Conservation (phyloP, 345 rosid genomes). For the Microcos paniculata region DNA sequence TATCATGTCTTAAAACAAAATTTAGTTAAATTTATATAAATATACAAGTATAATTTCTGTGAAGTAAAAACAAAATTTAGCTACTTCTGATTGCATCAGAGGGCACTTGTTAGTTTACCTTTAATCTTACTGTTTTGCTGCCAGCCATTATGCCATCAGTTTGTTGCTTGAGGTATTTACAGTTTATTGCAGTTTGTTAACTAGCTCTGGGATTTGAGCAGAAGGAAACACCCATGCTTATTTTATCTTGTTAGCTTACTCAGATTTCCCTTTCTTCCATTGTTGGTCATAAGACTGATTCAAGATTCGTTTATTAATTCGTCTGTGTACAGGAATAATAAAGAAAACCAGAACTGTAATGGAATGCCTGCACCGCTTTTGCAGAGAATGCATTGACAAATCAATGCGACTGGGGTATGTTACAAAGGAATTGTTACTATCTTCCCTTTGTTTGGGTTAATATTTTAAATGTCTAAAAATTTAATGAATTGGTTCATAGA, state of each 20-base stretch:
- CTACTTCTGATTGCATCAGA: background rate
- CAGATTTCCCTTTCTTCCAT: background rate
- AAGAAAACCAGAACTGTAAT: slow-evolving; percentile 93
- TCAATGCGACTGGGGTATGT: slow-evolving; percentile 95
- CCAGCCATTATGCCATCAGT: background rate
- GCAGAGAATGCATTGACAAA: slow-evolving; percentile 95
- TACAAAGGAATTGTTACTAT: background rate
- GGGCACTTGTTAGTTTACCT: background rate
- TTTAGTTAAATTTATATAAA: background rate
- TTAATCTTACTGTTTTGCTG: background rate
- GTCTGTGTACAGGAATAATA: slow-evolving; percentile 65
- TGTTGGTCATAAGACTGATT: background rate
- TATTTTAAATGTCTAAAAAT: slow-evolving; percentile 13
- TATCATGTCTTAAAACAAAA: background rate
- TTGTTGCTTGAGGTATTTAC: background rate
- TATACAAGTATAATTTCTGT: background rate
- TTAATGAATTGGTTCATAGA: background rate
- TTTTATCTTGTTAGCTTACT: background rate
- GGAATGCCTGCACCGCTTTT: slow-evolving; percentile 96
- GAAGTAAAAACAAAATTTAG: background rate
- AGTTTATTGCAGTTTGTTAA: background rate
- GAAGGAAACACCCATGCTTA: background rate
- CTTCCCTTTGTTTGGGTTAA: slow-evolving; percentile 12
- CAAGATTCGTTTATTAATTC: slow-evolving; percentile 1
- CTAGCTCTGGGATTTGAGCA: background rate